phyloP scores from a whole-genome alignment of 306 rosid species.

The Betula pendula region DNA sequence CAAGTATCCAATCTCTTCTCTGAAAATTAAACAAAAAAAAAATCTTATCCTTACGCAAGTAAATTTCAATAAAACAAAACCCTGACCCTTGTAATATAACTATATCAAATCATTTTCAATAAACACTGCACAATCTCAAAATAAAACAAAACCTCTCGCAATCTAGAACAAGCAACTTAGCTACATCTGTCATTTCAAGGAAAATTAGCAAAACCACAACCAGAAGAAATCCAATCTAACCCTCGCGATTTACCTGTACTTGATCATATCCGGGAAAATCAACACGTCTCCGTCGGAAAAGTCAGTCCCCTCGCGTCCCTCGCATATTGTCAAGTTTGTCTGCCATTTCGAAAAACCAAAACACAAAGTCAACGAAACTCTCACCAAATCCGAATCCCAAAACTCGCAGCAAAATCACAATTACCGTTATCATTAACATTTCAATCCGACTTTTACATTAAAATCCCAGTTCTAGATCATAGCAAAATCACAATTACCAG shows the following conservation, averaged over 20 bases:
- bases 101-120: neutral
- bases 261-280: constrained; percentile 86
- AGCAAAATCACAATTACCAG: neutral
- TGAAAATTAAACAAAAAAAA: neutral
- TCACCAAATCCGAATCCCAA: neutral
- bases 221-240: neutral
- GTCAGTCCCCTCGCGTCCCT: constrained; percentile 59
- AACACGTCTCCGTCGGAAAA: constrained; percentile 71
- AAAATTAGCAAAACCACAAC: neutral
- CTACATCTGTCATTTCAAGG: neutral
- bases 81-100: neutral
- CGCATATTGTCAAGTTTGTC: constrained; percentile 78
- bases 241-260: constrained; percentile 51
- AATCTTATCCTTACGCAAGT: neutral
- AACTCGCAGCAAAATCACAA: neutral
- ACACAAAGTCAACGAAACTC: constrained; percentile 8
- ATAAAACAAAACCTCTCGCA: neutral
- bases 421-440: no score
- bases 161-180: neutral
- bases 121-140: neutral
- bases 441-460: neutral
- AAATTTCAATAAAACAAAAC: neutral
- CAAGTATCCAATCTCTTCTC: neutral
- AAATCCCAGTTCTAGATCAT: neutral
- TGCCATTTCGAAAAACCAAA: constrained; percentile 29